phyloP scores from a whole-genome alignment of 306 rosid species.

The Gynostemma pentaphyllum region DNA sequence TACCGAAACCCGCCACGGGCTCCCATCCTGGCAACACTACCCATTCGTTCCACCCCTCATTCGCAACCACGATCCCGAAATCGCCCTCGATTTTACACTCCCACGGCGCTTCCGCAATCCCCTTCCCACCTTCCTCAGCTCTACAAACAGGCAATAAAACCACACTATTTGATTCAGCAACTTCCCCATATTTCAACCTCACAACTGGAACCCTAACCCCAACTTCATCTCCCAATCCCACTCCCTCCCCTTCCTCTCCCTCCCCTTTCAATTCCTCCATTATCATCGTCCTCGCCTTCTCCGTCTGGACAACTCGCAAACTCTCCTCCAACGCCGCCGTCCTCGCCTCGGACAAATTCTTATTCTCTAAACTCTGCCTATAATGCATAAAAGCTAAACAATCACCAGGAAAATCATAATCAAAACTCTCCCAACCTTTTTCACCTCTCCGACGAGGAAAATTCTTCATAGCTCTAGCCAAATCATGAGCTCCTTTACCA shows the following conservation, averaged over 20 bases:
- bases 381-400: constrained; percentile 59
- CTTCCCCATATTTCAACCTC: constrained; percentile 74
- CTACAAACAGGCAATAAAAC: constrained; percentile 58
- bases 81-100: constrained; percentile 43
- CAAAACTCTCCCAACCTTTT: constrained; percentile 54
- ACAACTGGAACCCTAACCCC: constrained; percentile 59
- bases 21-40: constrained; percentile 74
- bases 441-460: constrained; percentile 58
- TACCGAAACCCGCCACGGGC: constrained; percentile 29
- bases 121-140: constrained; percentile 35
- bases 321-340: constrained; percentile 40
- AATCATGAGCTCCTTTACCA: constrained; percentile 39
- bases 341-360: constrained; percentile 31
- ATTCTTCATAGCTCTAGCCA: constrained; percentile 74
- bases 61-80: constrained; percentile 66
- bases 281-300: constrained; percentile 33
- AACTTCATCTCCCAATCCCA: background rate
- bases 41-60: constrained; percentile 85
- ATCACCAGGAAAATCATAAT: constrained; percentile 54
- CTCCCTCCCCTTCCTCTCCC: background rate
- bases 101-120: constrained; percentile 55
- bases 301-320: constrained; percentile 32
- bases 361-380: constrained; percentile 52
- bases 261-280: constrained; percentile 23
- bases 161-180: constrained; percentile 59